Percentiles rank a stretch among this genome's conserved stretches.
Evolutionary conservation across 495 filamentous ascomycete species (phyloP).

Genomic region (Talaromyces ruber): DNA sequence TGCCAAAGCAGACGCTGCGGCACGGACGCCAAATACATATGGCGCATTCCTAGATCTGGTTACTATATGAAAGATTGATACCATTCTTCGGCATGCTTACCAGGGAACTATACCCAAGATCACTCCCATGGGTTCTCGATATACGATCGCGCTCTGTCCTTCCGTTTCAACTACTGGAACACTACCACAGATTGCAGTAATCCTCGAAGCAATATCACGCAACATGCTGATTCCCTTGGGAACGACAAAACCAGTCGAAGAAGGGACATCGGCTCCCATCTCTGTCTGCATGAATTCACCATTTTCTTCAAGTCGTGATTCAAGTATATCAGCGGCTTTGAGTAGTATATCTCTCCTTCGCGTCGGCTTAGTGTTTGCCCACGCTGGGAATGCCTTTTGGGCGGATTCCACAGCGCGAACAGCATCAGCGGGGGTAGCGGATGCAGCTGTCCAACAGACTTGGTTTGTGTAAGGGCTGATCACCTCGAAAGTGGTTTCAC

Average conservation of each 20-base stretch:
- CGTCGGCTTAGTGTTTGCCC: slow-evolving; percentile 54
- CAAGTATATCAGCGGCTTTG: slow-evolving; percentile 62
- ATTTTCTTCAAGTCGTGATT: slow-evolving; percentile 52
- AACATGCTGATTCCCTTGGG: slow-evolving; percentile 45
- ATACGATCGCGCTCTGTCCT: slow-evolving; percentile 55
- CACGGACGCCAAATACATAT: slow-evolving; percentile 54
- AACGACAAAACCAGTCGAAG: slow-evolving; percentile 45
- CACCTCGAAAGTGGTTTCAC: slow-evolving; percentile 46
- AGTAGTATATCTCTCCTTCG: slow-evolving; percentile 63
- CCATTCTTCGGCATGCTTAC: slow-evolving; percentile 14
- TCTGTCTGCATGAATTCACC: slow-evolving; percentile 57
- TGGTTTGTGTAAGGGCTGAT: slow-evolving; percentile 54
- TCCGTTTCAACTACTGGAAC: slow-evolving; percentile 48
- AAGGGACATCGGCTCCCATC: slow-evolving; percentile 52
- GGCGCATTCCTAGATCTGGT: slow-evolving; percentile 41
- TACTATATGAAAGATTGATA: not conserved
- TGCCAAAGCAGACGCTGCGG: slow-evolving; percentile 66
- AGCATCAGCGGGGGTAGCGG: slow-evolving; percentile 53
- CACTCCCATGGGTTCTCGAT: slow-evolving; percentile 76
- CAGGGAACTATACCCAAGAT: slow-evolving; percentile 78
- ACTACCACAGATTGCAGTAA: slow-evolving; percentile 49
- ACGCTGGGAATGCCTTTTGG: slow-evolving; percentile 59
- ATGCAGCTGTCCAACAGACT: slow-evolving; percentile 48
- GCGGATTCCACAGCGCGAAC: slow-evolving; percentile 47
- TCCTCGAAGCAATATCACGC: slow-evolving; percentile 63